Evolutionary conservation across 176 grass and related monocot species (phyloP).

Genomic region (Avena sativa): DNA sequence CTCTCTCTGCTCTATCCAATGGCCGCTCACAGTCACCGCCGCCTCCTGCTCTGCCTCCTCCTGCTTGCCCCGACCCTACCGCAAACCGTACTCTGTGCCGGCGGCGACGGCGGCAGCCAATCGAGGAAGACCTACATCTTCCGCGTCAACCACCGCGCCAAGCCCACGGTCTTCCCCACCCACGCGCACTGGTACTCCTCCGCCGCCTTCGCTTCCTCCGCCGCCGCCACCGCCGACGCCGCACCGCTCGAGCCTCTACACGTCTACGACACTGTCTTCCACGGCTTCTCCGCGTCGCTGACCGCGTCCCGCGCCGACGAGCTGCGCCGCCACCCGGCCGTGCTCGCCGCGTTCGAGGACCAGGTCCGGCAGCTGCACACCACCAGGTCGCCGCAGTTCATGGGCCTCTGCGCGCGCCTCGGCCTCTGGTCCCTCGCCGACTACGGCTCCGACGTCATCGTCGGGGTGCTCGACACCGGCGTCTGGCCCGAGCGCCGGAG

Average conservation of each 20-base stretch:
- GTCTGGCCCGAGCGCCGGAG: constrained; percentile 92
- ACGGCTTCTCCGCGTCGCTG: constrained; percentile 82
- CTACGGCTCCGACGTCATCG: constrained; percentile 88
- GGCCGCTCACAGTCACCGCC: constrained; percentile 31
- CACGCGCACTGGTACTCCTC: constrained; percentile 85
- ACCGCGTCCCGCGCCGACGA: constrained; percentile 52
- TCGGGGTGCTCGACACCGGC: constrained; percentile 91
- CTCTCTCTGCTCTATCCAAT: constrained; percentile 37
- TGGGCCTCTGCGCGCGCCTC: constrained; percentile 85
- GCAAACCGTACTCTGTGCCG: too few species aligned
- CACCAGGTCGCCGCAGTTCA: constrained; percentile 89
- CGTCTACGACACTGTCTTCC: constrained; percentile 87
- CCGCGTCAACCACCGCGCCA: constrained; percentile 65
- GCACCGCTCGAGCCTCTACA: constrained; percentile 65
- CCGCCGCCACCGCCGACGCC: rapidly evolving
- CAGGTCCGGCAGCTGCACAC: constrained; percentile 73
- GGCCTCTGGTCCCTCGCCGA: constrained; percentile 90
- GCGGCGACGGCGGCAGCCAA: background rate
- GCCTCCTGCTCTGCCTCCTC: too few species aligned
- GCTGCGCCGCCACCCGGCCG: constrained; percentile 64
- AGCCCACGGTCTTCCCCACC: constrained; percentile 77
- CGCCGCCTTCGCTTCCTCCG: constrained; percentile 51
- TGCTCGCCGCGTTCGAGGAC: constrained; percentile 90
- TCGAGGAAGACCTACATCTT: constrained; percentile 81
- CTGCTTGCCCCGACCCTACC: too few species aligned